Evolutionary conservation across 2,329 filamentous ascomycete genomes (phyloP), one percentile per base, ranked within the genome.

Genomic region (Penicillium sp.): DNA sequence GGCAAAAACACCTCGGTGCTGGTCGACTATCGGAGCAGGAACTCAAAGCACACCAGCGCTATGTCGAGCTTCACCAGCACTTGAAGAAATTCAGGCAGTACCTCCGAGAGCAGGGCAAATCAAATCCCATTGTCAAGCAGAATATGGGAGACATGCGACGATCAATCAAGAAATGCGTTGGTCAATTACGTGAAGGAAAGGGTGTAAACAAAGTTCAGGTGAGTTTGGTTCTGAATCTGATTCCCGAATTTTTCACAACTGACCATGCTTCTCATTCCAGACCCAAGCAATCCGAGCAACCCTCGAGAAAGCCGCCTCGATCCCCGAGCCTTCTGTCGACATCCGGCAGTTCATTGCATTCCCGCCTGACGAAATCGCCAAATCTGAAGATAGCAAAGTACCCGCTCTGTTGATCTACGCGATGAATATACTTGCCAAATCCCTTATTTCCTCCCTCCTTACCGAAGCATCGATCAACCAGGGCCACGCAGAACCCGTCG

Each of bases 341-440:
- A 83, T 86, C 11, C 81, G 81, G 56, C 75, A 81, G 19, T 89
- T 85, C 70, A 77, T 89, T 48, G 78, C 77, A 26, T 77, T 78
- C 41, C 79, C 80, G 1, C 76, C 80, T 3, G 67, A 68, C 5
- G 68, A 75, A 26, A 75, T 79, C 48, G 73, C 73, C 62, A 67
- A 74, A 58, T 67, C 74, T n/a, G 70, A 76, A 17, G 75, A 78
- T 38, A 85, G 83, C 23, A 79, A 84, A 21, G 77, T 91, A 23
- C 89, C 91, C 0, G 84, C 85, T 1, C 77, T 91, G 6, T 86
- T 91, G 65, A 79, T 96, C 29, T 96, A 93, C 73, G 83, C 92
- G 2, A 82, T 96, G 60, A 93, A 91, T 69, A 87, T 90, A 55
- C 89, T 93, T 66, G 82, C 89, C 67, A 96, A 96, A 76, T 82